These are phyloP conservation scores for Colletotrichum sp. DNA, from an alignment of 2,329 filamentous ascomycete species.

Conservation along the genomic window DNA sequence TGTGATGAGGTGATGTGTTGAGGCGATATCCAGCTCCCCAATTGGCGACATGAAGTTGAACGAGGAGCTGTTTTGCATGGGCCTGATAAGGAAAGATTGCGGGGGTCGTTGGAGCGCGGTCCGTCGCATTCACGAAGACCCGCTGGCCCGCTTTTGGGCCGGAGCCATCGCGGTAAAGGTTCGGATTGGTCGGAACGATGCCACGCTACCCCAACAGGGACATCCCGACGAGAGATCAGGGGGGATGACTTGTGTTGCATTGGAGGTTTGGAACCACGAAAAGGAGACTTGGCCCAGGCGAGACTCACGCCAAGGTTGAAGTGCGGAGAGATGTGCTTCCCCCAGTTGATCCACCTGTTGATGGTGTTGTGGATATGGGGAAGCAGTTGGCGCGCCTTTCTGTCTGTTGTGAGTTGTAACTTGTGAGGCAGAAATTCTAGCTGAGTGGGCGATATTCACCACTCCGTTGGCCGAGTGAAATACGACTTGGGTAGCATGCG, in stretches of 20 bases:
- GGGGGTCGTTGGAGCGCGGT: conserved; percentile 13
- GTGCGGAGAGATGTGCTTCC: not conserved
- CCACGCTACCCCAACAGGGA: not conserved
- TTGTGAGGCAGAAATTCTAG: not conserved
- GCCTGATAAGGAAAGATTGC: conserved; percentile 13
- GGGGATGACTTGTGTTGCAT: not conserved
- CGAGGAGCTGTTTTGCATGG: not conserved
- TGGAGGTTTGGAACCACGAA: not conserved
- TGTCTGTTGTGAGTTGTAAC: not conserved
- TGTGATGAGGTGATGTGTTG: not conserved
- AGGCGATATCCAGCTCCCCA: not conserved
- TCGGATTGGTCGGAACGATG: not conserved
- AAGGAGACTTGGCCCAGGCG: not conserved
- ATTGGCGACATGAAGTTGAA: not conserved
- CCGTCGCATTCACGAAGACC: not conserved
- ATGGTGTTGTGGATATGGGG: not conserved
- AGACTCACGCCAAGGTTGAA: not conserved
- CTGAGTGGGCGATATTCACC: not conserved
- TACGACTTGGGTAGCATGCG: not conserved
- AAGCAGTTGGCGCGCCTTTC: not conserved
- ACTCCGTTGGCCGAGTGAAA: too few species aligned
- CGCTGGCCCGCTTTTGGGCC: not conserved
- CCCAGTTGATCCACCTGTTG: not conserved
- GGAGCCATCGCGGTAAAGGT: conserved; percentile 3
- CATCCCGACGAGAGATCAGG: not conserved